These are phyloP conservation scores for Fagus sylvatica DNA, from an alignment of 306 rosid genomes.

Conservation along the genomic window DNA sequence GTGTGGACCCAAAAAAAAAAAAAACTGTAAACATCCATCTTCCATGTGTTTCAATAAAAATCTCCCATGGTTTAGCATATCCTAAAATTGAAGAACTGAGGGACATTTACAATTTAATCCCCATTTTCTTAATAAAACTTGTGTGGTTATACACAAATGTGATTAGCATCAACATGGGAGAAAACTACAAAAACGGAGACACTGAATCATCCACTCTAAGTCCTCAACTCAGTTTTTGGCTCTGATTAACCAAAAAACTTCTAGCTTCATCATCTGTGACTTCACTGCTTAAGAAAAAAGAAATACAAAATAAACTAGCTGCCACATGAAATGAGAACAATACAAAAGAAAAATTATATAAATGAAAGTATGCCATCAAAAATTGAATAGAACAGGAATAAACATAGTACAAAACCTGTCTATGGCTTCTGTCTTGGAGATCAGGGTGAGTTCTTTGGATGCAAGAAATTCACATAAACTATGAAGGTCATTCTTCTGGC, in stretches of 20 bases:
- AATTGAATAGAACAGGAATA: slow-evolving; percentile 9
- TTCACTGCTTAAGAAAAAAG: slow-evolving; percentile 53
- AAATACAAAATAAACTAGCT: slow-evolving; percentile 21
- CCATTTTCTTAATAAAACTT: background rate
- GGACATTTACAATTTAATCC: background rate
- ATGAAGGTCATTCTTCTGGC: slow-evolving; percentile 45
- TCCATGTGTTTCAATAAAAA: background rate
- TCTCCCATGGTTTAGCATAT: background rate
- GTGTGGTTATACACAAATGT: background rate
- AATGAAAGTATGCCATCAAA: slow-evolving; percentile 1
- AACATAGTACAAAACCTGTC: slow-evolving; percentile 61
- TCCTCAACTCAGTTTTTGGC: slow-evolving; percentile 31
- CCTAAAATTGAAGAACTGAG: background rate
- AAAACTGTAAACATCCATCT: too few species aligned
- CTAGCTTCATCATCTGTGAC: slow-evolving; percentile 75
- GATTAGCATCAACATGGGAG: background rate
- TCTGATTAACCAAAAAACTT: slow-evolving; percentile 63
- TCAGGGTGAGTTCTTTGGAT: slow-evolving; percentile 59
- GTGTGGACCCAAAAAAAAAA: too few species aligned
- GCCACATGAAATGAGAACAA: background rate
- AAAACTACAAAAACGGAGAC: background rate
- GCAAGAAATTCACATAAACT: slow-evolving; percentile 67
- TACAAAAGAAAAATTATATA: background rate
- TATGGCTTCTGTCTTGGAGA: slow-evolving; percentile 68
- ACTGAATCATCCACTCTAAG: background rate